phyloP scores from a whole-genome alignment of 1,139 yeast genomes.

The Protomyces inouyei region DNA sequence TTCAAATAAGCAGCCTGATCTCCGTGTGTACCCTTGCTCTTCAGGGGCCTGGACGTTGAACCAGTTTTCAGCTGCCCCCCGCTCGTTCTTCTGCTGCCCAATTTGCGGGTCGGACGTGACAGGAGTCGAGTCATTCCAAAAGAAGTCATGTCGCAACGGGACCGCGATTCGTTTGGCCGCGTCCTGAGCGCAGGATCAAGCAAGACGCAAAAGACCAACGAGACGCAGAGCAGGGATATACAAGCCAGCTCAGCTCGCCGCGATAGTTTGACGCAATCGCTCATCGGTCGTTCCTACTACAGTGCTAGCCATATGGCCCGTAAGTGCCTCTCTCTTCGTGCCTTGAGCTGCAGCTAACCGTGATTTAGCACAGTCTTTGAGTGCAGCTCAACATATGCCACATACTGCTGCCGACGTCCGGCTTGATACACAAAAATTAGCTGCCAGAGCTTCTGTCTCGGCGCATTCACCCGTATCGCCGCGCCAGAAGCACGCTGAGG shows the following conservation, averaged over 20 bases:
- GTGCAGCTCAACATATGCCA: not conserved
- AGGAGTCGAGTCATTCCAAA: no score
- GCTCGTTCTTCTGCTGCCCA: no score
- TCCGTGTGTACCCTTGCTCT: no score
- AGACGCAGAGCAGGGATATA: not conserved
- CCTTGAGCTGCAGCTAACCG: not conserved
- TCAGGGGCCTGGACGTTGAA: no score
- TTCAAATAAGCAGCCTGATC: no score
- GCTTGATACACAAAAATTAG: conserved; percentile 21
- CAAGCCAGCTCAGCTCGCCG: not conserved
- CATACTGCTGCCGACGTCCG: conserved; percentile 3
- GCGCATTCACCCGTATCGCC: not conserved
- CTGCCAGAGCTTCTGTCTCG: conserved; percentile 11
- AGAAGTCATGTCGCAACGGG: not conserved
- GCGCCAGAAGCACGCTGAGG: not conserved
- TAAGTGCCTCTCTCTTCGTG: not conserved
- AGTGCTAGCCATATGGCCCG: not conserved
- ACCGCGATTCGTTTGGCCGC: not conserved
- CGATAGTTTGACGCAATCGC: not conserved
- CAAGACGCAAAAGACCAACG: not conserved
- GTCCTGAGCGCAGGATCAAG: not conserved
- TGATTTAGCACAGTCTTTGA: not conserved
- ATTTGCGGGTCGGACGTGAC: no score
- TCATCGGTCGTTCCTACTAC: not conserved
- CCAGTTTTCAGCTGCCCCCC: no score